phyloP scores from a whole-genome alignment of 2,329 filamentous ascomycete genomes.

The Trichoderma sp. region DNA sequence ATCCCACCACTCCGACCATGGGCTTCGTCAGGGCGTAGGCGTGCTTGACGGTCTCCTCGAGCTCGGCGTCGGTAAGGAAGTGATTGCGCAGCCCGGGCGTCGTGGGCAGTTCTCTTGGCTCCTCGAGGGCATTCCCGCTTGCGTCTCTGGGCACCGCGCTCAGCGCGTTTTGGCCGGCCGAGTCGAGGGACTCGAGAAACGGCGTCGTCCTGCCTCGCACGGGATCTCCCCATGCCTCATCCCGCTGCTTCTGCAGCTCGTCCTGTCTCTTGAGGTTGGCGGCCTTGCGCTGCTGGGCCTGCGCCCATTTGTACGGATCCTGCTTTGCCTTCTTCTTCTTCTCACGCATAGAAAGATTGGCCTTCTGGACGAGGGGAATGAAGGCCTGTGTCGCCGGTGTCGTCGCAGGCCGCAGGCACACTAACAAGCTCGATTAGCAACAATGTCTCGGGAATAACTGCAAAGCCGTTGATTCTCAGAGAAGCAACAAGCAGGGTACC shows the following conservation, averaged over 20 bases:
- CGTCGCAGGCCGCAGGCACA: constrained; percentile 57
- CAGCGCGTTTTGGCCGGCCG: constrained; percentile 48
- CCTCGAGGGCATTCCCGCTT: constrained; percentile 40
- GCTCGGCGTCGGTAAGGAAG: constrained; percentile 64
- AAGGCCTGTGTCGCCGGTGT: constrained; percentile 46
- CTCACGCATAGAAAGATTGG: constrained; percentile 59
- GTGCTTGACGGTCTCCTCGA: constrained; percentile 62
- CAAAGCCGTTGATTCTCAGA: not conserved
- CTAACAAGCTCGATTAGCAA: constrained; percentile 35
- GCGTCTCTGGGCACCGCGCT: constrained; percentile 38
- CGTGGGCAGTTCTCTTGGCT: constrained; percentile 44
- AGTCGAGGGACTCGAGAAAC: constrained; percentile 79
- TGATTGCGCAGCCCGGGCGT: constrained; percentile 65
- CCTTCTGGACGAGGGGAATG: constrained; percentile 61
- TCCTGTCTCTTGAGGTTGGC: constrained; percentile 75
- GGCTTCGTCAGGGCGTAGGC: constrained; percentile 68
- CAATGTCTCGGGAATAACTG: not conserved
- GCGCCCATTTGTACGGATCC: constrained; percentile 79
- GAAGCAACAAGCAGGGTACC: constrained; percentile 25
- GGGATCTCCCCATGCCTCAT: constrained; percentile 68
- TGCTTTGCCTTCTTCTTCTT: constrained; percentile 64
- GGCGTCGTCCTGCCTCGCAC: constrained; percentile 75
- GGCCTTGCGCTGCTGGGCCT: constrained; percentile 78
- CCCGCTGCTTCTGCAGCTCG: constrained; percentile 63
- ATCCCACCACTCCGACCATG: constrained; percentile 35